phyloP scores from a whole-genome alignment of 345 rosid genomes.

The Euphorbia tirucalli region DNA sequence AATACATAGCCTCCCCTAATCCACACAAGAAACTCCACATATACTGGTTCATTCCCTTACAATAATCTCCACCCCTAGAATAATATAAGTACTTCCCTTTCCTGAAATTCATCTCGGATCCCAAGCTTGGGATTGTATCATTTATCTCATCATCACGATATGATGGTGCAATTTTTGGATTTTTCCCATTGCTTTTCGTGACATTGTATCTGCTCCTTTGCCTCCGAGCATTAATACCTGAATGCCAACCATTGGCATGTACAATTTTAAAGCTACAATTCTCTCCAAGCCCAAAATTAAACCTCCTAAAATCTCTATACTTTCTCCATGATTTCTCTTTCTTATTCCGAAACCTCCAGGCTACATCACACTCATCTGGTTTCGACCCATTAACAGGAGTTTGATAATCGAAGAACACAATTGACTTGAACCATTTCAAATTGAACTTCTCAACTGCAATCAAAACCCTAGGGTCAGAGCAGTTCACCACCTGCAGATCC shows the following conservation, averaged over 20 bases:
- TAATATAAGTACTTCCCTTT: slow-evolving; percentile 83
- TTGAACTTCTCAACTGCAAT: slow-evolving; percentile 77
- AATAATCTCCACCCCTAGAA: slow-evolving; percentile 85
- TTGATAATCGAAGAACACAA: slow-evolving; percentile 77
- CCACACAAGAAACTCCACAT: slow-evolving; percentile 97
- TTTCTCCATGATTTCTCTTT: slow-evolving; percentile 95
- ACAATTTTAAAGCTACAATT: slow-evolving; percentile 59
- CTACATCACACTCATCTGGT: slow-evolving; percentile 75
- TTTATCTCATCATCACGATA: slow-evolving; percentile 29
- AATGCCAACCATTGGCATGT: slow-evolving; percentile 78
- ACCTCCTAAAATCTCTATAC: slow-evolving; percentile 90
- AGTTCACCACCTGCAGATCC: slow-evolving; percentile 48
- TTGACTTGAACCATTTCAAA: slow-evolving; percentile 60
- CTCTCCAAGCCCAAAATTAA: slow-evolving; percentile 58
- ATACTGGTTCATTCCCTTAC: slow-evolving; percentile 95
- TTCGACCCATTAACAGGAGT: slow-evolving; percentile 70
- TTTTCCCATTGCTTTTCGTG: slow-evolving; percentile 12
- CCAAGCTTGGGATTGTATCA: slow-evolving; percentile 29
- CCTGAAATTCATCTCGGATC: slow-evolving; percentile 42
- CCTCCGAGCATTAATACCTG: slow-evolving; percentile 76
- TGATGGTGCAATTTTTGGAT: slow-evolving; percentile 15
- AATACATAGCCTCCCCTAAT: slow-evolving; percentile 87
- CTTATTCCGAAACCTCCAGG: slow-evolving; percentile 89
- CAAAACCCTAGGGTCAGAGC: slow-evolving; percentile 77
- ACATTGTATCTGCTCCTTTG: slow-evolving; percentile 17